phyloP scores from a whole-genome alignment of 2,329 filamentous ascomycete species.

The Alternaria alternata region DNA sequence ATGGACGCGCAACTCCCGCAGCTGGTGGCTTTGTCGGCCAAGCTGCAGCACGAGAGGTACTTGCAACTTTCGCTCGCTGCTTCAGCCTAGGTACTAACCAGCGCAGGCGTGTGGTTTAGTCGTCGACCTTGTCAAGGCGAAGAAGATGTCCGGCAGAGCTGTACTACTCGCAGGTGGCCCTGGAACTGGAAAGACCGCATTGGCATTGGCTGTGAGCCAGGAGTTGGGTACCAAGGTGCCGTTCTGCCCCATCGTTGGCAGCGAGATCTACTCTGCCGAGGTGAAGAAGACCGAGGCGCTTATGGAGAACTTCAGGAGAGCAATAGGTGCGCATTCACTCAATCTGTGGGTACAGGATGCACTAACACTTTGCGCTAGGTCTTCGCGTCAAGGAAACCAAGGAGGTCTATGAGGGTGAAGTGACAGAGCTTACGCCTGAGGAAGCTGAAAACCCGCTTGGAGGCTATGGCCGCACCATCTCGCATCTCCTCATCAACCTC shows the following conservation, averaged over 20 bases:
- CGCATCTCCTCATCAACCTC: conserved; percentile 89
- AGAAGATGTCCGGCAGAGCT: conserved; percentile 97
- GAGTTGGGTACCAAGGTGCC: conserved; percentile 98
- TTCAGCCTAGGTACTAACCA: conserved; percentile 18
- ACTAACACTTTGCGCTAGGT: conserved; percentile 50
- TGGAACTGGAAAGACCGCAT: conserved; percentile 92
- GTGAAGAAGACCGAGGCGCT: conserved; percentile 99
- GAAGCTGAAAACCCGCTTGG: conserved; percentile 97
- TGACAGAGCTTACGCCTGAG: conserved; percentile 95
- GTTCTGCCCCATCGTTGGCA: conserved; percentile 97
- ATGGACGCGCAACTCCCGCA: conserved; percentile 84
- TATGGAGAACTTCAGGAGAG: conserved; percentile 98
- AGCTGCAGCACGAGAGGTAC: conserved; percentile 83
- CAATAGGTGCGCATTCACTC: conserved; percentile 72
- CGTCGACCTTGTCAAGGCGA: conserved; percentile 92
- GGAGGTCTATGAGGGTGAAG: conserved; percentile 98
- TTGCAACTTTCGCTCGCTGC: conserved; percentile 18
- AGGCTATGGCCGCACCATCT: conserved; percentile 97
- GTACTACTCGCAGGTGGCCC: conserved; percentile 93
- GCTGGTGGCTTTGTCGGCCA: conserved; percentile 85
- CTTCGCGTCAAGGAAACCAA: conserved; percentile 98
- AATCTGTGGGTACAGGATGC: neutral
- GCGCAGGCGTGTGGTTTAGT: conserved; percentile 88
- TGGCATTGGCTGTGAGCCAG: conserved; percentile 94
- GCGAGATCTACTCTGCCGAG: conserved; percentile 96